These are phyloP conservation scores for Penstemon barbatus DNA, from an alignment of 257 asterid genomes.

Conservation along the genomic window DNA sequence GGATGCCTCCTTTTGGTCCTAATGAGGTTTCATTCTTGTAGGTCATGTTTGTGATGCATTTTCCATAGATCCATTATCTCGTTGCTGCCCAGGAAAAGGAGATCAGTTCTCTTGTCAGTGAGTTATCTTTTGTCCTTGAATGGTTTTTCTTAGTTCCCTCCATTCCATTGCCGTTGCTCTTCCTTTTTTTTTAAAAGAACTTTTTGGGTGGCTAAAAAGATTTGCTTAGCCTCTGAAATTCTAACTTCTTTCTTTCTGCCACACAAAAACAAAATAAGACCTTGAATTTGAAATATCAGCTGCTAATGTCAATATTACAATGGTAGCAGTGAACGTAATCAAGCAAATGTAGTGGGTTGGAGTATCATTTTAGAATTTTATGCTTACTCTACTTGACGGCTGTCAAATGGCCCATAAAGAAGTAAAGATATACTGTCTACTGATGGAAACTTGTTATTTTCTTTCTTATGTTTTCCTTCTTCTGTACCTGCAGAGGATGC, in stretches of 20 bases:
- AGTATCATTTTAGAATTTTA: slow-evolving; percentile 10
- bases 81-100: slow-evolving; percentile 66
- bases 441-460: slow-evolving; percentile 21
- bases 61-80: slow-evolving; percentile 62
- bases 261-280: neutral
- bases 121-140: slow-evolving; percentile 44
- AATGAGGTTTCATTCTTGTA: slow-evolving; percentile 35
- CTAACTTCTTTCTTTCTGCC: slow-evolving; percentile 15
- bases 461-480: slow-evolving; percentile 12
- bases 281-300: slow-evolving; percentile 13
- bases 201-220: slow-evolving; percentile 13
- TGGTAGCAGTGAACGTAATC: slow-evolving; percentile 3
- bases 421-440: slow-evolving; percentile 12
- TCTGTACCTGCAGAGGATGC: slow-evolving; percentile 68
- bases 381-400: slow-evolving; percentile 5
- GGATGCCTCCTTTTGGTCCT: slow-evolving; percentile 2
- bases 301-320: neutral
- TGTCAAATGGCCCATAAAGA: slow-evolving; percentile 1
- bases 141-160: neutral
- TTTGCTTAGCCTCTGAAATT: neutral
- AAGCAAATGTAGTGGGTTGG: neutral
- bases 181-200: neutral
- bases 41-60: slow-evolving; percentile 88
- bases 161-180: neutral
- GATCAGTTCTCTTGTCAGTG: slow-evolving; percentile 88